A percentile compares a stretch with the other conserved stretches of the same genome.
These are phyloP conservation scores for Paramecium sexaurelia DNA, from an alignment of 73 alveolate species.

Conservation along the genomic window DNA sequence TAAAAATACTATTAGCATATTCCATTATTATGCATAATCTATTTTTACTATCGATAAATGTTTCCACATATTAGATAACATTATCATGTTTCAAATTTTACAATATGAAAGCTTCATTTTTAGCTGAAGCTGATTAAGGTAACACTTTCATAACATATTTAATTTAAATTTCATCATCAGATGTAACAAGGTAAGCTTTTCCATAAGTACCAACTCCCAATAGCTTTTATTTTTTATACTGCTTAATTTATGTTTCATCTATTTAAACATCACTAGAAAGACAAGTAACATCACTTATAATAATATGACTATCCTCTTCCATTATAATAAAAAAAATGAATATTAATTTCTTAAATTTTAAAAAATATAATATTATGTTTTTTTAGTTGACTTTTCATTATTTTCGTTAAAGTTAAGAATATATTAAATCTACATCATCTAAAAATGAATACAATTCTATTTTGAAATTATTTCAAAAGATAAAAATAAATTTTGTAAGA, in stretches of 20 bases:
- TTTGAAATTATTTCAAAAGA: no score
- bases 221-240: background rate
- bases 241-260: background rate
- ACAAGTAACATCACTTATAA: background rate
- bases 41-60: conserved; percentile 11
- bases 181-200: conserved; percentile 76
- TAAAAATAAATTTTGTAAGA: no score
- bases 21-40: conserved; percentile 83
- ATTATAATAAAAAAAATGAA: background rate
- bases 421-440: no score
- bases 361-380: no score
- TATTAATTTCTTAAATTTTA: no score
- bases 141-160: conserved; percentile 43
- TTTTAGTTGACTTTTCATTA: no score
- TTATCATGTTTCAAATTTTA: conserved; percentile 27
- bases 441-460: no score
- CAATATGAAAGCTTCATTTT: background rate
- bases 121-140: background rate
- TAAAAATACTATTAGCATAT: conserved; percentile 76
- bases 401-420: no score
- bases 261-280: background rate
- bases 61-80: background rate
- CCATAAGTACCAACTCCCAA: conserved; percentile 84
- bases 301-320: background rate
- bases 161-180: background rate